Evolutionary conservation across 345 rosid genomes (phyloP).

Genomic region (Boechera divaricarpa): DNA sequence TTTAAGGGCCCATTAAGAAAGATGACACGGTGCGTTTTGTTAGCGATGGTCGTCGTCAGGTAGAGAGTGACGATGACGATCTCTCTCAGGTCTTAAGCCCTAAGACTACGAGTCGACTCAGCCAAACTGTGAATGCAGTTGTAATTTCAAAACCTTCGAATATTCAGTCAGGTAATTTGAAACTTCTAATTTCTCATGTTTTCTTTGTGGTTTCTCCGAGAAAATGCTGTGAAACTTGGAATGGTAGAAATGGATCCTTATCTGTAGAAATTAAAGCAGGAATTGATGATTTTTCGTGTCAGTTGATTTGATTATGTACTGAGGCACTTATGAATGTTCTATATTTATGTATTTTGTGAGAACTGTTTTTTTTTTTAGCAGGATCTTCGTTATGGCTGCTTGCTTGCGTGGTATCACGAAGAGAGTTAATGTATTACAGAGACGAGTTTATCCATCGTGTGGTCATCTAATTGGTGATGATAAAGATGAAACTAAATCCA

Average conservation of each 20-base stretch:
- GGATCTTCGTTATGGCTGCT: constrained; percentile 47
- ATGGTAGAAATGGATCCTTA: neutral
- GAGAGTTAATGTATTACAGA: constrained; percentile 40
- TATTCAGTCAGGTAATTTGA: neutral
- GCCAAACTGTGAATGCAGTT: constrained; percentile 13
- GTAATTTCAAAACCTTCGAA: neutral
- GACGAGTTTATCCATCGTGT: constrained; percentile 48
- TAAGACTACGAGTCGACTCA: constrained; percentile 34
- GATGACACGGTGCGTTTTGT: constrained; percentile 2
- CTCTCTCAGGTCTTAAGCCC: constrained; percentile 29
- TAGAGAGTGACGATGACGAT: constrained; percentile 11
- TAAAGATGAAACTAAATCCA: constrained; percentile 30
- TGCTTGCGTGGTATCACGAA: constrained; percentile 44
- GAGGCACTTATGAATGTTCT: neutral
- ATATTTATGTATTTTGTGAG: neutral
- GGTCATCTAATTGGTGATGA: constrained; percentile 37
- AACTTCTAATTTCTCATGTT: neutral
- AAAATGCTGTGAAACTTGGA: constrained; percentile 14
- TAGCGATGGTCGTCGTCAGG: constrained; percentile 23
- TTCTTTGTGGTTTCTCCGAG: constrained; percentile 16
- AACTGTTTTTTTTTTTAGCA: neutral
- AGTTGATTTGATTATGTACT: constrained; percentile 7
- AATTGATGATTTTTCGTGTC: constrained; percentile 4
- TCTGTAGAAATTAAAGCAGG: neutral
- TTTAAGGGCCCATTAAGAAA: neutral